Conservation (phyloP, 495 filamentous ascomycete genomes). For the Letharia columbiana region DNA sequence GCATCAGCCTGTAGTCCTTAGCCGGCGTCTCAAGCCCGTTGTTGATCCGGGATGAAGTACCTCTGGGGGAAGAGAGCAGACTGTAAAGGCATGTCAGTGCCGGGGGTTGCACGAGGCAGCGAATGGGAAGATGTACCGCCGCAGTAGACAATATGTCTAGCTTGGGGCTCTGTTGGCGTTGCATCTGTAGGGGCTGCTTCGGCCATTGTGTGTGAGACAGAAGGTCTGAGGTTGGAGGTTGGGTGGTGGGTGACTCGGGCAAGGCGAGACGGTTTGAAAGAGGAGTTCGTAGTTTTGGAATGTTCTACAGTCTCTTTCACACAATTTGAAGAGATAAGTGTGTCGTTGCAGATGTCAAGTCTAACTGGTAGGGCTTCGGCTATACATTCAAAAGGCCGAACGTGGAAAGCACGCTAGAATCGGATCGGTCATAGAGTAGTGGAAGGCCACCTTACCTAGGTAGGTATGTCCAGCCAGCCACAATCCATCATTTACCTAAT, state of each 20-base stretch:
- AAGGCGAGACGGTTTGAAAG: not conserved
- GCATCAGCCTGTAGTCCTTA: slow-evolving; percentile 29
- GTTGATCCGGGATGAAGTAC: slow-evolving; percentile 41
- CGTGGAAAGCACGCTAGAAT: too few species aligned
- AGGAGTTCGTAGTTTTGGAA: not conserved
- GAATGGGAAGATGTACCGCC: slow-evolving; percentile 49
- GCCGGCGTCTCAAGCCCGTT: slow-evolving; percentile 8
- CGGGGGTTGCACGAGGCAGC: slow-evolving; percentile 12
- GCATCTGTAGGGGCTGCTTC: slow-evolving; percentile 33
- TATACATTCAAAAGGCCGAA: too few species aligned
- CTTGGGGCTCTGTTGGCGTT: slow-evolving; percentile 46
- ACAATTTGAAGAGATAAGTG: not conserved
- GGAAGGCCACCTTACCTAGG: too few species aligned
- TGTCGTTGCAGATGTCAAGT: not conserved
- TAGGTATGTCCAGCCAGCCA: too few species aligned
- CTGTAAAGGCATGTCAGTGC: slow-evolving; percentile 36
- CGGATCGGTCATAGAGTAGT: too few species aligned
- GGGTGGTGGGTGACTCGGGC: not conserved
- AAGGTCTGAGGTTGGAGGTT: not conserved
- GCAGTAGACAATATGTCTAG: slow-evolving; percentile 66
- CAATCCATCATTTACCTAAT: too few species aligned
- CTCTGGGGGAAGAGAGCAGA: slow-evolving; percentile 90
- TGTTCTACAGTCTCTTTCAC: not conserved
- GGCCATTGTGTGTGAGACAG: slow-evolving; percentile 19
- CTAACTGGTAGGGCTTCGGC: not conserved